Base-by-base conservation (phyloP, 257 asterid genomes). In the Nicotiana undulata region DNA sequence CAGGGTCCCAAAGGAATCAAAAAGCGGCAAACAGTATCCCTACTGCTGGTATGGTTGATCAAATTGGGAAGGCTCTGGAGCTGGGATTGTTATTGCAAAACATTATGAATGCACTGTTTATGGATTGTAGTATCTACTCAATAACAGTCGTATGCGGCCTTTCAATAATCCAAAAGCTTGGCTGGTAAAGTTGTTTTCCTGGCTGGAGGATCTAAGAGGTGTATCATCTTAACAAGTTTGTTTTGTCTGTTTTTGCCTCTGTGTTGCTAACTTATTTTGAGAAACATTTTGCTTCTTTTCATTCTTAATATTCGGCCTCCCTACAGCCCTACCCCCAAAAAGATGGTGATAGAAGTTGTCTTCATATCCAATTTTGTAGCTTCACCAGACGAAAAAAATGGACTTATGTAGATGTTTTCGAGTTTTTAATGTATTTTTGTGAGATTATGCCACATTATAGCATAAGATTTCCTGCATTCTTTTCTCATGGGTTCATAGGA, bases 91-190 rank as follows among this genome's bases (percentile, higher is more conserved):
- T 90, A 63, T 49, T 91, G 88, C 89, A 89, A 84, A 89, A 84
- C 11, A 67, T 88, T 76, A n/a, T 80, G 51, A 85, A 85, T 67
- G 96, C 97, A 11, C n/a, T 90, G 86, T 85, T 90, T 56, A 89
- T 95, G 85, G 99, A 95, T 83, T 84, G 90, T 65, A 83, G 97
- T 75, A 67, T 95, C 77, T 95, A 92, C 79, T 87, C 88, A 0
- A 85, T 92, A 46, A 86, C 89, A 85, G 92, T 95, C 59, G 31
- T 92, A 16, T 86, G 90, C 79, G 87, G 90, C 79, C 83, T 87
- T 79, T 86, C 90, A 56, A 22, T 90, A 56, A 84, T 82, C 34
- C 81, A 63, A 51, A 55, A 55, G 80, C 85, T 90, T 3, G 88
- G 89, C 77, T 86, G 83, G 87, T 88, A 78, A 82, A 80, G 0